Percentiles rank a stretch among this genome's conserved stretches.
Conservation (phyloP, 257 asterid genomes). For the Ophiorrhiza pumila region DNA sequence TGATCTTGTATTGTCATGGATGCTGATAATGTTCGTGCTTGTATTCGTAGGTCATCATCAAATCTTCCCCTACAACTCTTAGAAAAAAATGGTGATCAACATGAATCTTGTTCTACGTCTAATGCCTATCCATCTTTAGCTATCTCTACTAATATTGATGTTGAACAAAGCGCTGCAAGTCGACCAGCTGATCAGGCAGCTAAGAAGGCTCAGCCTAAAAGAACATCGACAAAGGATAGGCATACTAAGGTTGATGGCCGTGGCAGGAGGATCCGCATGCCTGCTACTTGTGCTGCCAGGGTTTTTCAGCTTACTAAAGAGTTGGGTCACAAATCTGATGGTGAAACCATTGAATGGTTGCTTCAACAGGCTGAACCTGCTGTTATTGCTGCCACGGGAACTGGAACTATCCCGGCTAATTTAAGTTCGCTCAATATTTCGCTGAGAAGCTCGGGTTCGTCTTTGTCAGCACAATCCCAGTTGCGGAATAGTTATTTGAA, state of each 20-base stretch:
- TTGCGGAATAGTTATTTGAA: slow-evolving; percentile 25
- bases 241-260: slow-evolving; percentile 65
- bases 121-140: slow-evolving; percentile 18
- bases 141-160: not conserved
- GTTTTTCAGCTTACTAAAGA: slow-evolving; percentile 77
- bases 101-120: slow-evolving; percentile 15
- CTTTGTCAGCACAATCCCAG: slow-evolving; percentile 50
- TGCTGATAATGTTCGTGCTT: slow-evolving; percentile 18
- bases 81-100: slow-evolving; percentile 37
- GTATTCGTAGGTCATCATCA: slow-evolving; percentile 23
- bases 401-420: slow-evolving; percentile 89
- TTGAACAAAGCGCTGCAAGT: not conserved
- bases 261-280: slow-evolving; percentile 78
- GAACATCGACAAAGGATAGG: slow-evolving; percentile 53
- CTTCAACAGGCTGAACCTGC: slow-evolving; percentile 89
- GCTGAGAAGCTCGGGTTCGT: slow-evolving; percentile 55
- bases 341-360: slow-evolving; percentile 63
- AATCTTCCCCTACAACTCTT: slow-evolving; percentile 55
- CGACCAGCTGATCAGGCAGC: not conserved
- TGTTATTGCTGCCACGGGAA: slow-evolving; percentile 84
- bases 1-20: slow-evolving; percentile 41
- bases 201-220: slow-evolving; percentile 47
- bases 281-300: slow-evolving; percentile 77
- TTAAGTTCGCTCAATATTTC: slow-evolving; percentile 66
- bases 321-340: slow-evolving; percentile 50